Evolutionary conservation across 768 basidiomycete genomes (phyloP), one percentile per base, ranked within the genome.

Genomic region (Saitozyma podzolica): DNA sequence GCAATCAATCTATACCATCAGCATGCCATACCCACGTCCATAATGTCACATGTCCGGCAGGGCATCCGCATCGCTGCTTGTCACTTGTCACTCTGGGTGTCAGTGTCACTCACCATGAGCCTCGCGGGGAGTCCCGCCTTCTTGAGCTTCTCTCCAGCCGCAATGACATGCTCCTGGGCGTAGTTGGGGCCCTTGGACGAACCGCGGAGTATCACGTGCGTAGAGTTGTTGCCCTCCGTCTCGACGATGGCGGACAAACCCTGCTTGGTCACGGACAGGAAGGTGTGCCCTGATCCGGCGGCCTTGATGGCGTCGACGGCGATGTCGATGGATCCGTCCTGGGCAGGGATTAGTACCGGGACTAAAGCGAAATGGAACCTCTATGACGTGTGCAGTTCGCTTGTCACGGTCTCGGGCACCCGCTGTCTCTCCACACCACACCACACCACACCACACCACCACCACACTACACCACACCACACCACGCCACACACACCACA

Each of bases 231-330:
- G 86, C 95, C 91, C 41, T 88, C 87, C 0, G 96, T 98, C 83
- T 98, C 95, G 60, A 98, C 88, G 68, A 98, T 81, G 65, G 79
- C 76, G 3, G 74, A 69, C 19, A 77, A 63, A 11, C 95, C 95
- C 80, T 96, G 93, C 82, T 98, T 97, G 40, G 94, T 96, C 40
- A 99, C 96, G 69, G 88, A 90, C 16, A 99, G 84, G 86, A 99
- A 99, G 62, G 93, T 91, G 80, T 99, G 95, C 0, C 91, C 90
- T 59, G 85, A 85, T 62, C 87, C 85, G 16, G 96, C 94, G 14
- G 95, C 91, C 42, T 93, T 86, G 80, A 94, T 97, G 2, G 95
- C 95, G 80, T 99, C 94, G 50, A 98, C 85, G 0, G 96, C 94
- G 66, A 97, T 90, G 54, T 87, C 86, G 49, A 95, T 86, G 39